These are phyloP conservation scores for Halteria grandinella DNA, from an alignment of 73 alveolate species.

Conservation along the genomic window DNA sequence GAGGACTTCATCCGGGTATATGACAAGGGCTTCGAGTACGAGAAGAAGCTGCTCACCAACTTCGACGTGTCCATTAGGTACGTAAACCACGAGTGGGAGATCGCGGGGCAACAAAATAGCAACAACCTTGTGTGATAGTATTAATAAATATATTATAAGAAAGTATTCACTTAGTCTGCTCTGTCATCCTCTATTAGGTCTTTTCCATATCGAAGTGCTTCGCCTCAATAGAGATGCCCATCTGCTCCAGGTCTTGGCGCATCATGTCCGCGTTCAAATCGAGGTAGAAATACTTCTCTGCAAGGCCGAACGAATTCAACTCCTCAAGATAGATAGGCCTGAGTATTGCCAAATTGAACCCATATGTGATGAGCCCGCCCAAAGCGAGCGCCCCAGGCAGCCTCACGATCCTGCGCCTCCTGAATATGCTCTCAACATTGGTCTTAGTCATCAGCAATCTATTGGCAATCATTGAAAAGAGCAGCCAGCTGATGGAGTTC, in stretches of 20 bases:
- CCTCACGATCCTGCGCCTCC: constrained; percentile 25
- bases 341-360: constrained; percentile 40
- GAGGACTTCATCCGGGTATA: constrained; percentile 50
- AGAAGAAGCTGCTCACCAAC: constrained; percentile 38
- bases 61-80: constrained; percentile 39
- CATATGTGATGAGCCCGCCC: constrained; percentile 17
- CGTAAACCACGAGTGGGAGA: constrained; percentile 52
- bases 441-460: constrained; percentile 7
- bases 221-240: constrained; percentile 63
- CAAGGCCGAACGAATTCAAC: constrained; percentile 1
- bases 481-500: not conserved
- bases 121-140: too few species aligned
- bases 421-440: too few species aligned
- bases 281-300: constrained; percentile 47
- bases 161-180: too few species aligned
- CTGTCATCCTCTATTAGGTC: constrained; percentile 19
- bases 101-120: too few species aligned
- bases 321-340: constrained; percentile 38
- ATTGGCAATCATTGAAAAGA: constrained; percentile 36
- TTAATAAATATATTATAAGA: too few species aligned
- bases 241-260: constrained; percentile 58
- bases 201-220: constrained; percentile 51
- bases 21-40: constrained; percentile 45
- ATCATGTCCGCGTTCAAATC: constrained; percentile 64
- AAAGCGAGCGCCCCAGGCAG: constrained; percentile 32